These are phyloP conservation scores for Calycina herbarum DNA, from an alignment of 2,329 filamentous ascomycete species.

Conservation along the genomic window DNA sequence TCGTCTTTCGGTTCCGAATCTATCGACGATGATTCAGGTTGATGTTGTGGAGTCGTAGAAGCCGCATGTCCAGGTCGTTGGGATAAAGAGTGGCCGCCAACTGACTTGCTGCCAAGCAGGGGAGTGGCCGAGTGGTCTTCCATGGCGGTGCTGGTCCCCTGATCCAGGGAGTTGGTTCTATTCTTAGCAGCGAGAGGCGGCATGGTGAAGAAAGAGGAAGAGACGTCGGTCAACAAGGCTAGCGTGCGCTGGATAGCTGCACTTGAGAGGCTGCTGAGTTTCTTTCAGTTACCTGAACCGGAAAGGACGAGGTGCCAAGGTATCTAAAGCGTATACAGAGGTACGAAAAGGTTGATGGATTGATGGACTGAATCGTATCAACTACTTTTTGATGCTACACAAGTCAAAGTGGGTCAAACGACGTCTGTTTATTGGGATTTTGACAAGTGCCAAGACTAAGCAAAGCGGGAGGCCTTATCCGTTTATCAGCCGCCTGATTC, in stretches of 20 bases:
- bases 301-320: background rate
- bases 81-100: constrained; percentile 16
- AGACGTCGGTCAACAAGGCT: background rate
- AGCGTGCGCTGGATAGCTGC: background rate
- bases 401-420: background rate
- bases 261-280: background rate
- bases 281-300: constrained; percentile 1
- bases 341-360: background rate
- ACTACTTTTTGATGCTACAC: background rate
- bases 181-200: background rate
- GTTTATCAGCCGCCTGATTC: background rate
- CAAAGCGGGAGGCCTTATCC: background rate
- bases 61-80: constrained; percentile 20
- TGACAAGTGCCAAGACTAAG: background rate
- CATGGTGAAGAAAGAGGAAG: background rate
- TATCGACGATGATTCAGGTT: background rate
- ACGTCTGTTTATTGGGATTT: background rate
- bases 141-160: constrained; percentile 10
- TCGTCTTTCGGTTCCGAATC: constrained; percentile 14
- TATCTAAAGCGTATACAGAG: background rate
- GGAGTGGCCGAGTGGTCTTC: constrained; percentile 2
- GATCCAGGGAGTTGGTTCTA: background rate
- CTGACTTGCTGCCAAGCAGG: constrained; percentile 12
- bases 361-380: background rate
- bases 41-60: background rate